Base-by-base conservation (phyloP, 1,139 yeast genomes). In the Pichia sp. region DNA sequence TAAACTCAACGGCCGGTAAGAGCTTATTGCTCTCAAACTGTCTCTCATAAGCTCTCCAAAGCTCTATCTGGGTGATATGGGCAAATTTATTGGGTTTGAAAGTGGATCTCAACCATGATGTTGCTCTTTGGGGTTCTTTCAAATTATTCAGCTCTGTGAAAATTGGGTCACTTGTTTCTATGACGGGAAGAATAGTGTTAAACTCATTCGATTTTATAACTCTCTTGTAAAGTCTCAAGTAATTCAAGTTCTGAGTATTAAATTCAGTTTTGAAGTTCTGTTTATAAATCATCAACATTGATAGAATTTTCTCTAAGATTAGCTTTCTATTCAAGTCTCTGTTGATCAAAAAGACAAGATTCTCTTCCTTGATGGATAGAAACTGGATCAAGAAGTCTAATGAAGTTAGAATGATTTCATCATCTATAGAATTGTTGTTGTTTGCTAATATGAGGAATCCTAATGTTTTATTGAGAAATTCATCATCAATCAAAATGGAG, bases 1-100 rank as follows among this genome's bases (percentile, higher is more conserved):
- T 91, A 55, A 91, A 91, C 49, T 91, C 97, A 15, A 93, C 97
- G 0, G 98, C 98, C 1, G 96, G 94, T 32, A 91, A 68, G 34
- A 91, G 66, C 41, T 76, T 75, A n/a, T 58, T 51, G 36, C 64
- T 64, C 40, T 68, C 68, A 52, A 91, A 91, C 55, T 83, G 94
- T 20, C 77, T 67, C 56, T 91, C 98, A 59, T 91, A 91, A 0
- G 95, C 79, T 57, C 88, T 86, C 99, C 99, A 91, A 34, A 91
- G 69, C 12, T 94, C 83, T 22, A 91, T 87, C 60, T 91, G 99
- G 0, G 97, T 88, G 9, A 88, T 96, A 56, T 87, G 96, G 5
- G 94, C 87, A 6, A 71, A 73, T 4, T 68, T 60, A 25, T 70
- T 73, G 12, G 94, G 86, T 50, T 80, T 91, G 60, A 86, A 93